Percentiles rank a stretch among this genome's conserved stretches.
Conservation (phyloP, 1,139 yeast species). For the Diutina mesorugosa region DNA sequence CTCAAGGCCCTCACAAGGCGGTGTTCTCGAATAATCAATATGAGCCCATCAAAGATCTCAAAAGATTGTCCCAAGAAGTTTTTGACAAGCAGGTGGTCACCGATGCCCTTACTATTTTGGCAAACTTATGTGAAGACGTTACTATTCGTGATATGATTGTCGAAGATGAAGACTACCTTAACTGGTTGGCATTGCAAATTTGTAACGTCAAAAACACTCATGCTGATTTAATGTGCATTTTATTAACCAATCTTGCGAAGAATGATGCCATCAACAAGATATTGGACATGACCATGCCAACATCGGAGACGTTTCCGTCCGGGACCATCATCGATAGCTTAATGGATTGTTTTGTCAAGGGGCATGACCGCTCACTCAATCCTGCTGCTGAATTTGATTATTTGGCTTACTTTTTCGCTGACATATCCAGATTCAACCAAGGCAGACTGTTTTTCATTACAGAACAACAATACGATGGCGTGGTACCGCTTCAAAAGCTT, state of each 20-base stretch:
- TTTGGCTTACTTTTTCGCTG: conserved; percentile 81
- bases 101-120: conserved; percentile 68
- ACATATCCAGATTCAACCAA: conserved; percentile 55
- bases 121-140: conserved; percentile 67
- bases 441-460: conserved; percentile 73
- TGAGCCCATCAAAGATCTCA: conserved; percentile 66
- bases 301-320: conserved; percentile 37
- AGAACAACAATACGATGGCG: conserved; percentile 60
- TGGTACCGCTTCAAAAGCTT: conserved; percentile 68
- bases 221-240: conserved; percentile 75
- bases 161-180: conserved; percentile 48
- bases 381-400: conserved; percentile 69
- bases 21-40: conserved; percentile 62
- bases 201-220: conserved; percentile 36
- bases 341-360: conserved; percentile 85
- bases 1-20: conserved; percentile 53
- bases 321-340: conserved; percentile 61
- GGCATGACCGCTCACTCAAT: conserved; percentile 60
- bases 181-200: conserved; percentile 40
- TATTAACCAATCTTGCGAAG: conserved; percentile 77
- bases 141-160: conserved; percentile 53
- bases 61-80: conserved; percentile 27
- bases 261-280: conserved; percentile 49
- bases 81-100: conserved; percentile 38
- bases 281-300: conserved; percentile 27